A percentile compares a stretch with the other conserved stretches of the same genome.
phyloP scores from a whole-genome alignment of 2,329 filamentous ascomycete genomes.

The Penicillium sp. region DNA sequence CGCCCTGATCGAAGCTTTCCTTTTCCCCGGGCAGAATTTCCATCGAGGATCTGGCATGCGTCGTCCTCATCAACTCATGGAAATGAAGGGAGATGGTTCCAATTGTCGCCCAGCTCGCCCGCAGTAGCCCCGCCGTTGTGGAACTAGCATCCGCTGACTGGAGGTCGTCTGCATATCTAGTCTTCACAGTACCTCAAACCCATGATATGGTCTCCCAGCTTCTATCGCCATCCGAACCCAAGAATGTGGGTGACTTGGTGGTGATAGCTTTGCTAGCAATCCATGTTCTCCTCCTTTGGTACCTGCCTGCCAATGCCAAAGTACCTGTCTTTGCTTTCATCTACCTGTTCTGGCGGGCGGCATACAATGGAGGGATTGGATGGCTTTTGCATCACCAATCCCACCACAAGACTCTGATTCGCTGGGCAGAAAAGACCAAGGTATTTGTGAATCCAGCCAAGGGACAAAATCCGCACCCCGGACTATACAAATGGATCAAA shows the following conservation, averaged over 20 bases:
- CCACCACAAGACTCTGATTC: slow-evolving; percentile 74
- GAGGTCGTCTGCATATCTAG: slow-evolving; percentile 43
- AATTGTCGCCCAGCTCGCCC: not conserved
- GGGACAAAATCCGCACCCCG: slow-evolving; percentile 76
- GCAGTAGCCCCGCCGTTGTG: slow-evolving; percentile 1
- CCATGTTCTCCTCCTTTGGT: slow-evolving; percentile 68
- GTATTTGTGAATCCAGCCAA: slow-evolving; percentile 78
- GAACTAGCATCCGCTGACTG: slow-evolving; percentile 15
- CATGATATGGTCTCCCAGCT: slow-evolving; percentile 99
- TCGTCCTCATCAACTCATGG: too few species aligned
- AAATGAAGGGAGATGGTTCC: too few species aligned
- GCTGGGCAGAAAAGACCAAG: slow-evolving; percentile 78
- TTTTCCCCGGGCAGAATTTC: too few species aligned
- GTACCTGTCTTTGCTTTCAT: slow-evolving; percentile 72
- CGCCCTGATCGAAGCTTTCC: too few species aligned
- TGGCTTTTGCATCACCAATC: slow-evolving; percentile 85
- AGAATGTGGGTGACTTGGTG: slow-evolving; percentile 80
- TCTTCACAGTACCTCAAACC: slow-evolving; percentile 91
- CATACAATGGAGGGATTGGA: slow-evolving; percentile 92
- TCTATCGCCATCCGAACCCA: slow-evolving; percentile 87
- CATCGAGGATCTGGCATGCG: too few species aligned
- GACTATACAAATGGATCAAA: slow-evolving; percentile 78
- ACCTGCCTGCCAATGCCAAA: slow-evolving; percentile 63
- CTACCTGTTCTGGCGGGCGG: slow-evolving; percentile 87
- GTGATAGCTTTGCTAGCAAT: slow-evolving; percentile 72